Evolutionary conservation across 106 monocot genomes (phyloP).

Genomic region (Allium fistulosum): DNA sequence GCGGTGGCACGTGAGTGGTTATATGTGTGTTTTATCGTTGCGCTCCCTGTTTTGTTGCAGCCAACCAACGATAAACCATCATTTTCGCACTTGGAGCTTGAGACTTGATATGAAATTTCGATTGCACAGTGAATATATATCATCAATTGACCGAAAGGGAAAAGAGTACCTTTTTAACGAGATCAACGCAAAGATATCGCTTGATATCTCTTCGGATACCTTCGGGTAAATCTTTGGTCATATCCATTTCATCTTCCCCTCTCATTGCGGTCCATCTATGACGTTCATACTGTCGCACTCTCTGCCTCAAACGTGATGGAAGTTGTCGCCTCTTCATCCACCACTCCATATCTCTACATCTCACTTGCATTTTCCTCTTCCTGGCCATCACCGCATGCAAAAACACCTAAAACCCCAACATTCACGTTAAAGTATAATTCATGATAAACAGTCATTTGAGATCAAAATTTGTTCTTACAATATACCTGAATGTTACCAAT

Average conservation of each 20-base stretch:
- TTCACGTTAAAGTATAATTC: too few relatives aligned
- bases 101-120: too few relatives aligned
- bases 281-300: slow-evolving; percentile 78
- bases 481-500: slow-evolving; percentile 95
- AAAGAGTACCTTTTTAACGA: slow-evolving; percentile 60
- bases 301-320: slow-evolving; percentile 65
- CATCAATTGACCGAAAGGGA: too few relatives aligned
- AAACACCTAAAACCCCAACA: slow-evolving; percentile 44
- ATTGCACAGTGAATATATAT: too few relatives aligned
- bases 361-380: slow-evolving; percentile 81
- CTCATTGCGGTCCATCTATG: slow-evolving; percentile 77
- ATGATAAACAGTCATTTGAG: too few relatives aligned
- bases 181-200: slow-evolving; percentile 73
- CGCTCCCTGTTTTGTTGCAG: too few relatives aligned
- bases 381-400: slow-evolving; percentile 87
- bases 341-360: slow-evolving; percentile 93
- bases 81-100: too few relatives aligned
- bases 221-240: slow-evolving; percentile 73
- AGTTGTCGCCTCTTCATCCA: slow-evolving; percentile 94
- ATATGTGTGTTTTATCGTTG: too few relatives aligned
- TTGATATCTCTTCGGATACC: slow-evolving; percentile 81
- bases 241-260: slow-evolving; percentile 87
- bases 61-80: too few relatives aligned
- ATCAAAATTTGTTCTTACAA: neutral
- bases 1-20: too few relatives aligned